Evolutionary conservation across 768 basidiomycete genomes (phyloP).

Genomic region (Tylopilus plumbeoviolaceoides): DNA sequence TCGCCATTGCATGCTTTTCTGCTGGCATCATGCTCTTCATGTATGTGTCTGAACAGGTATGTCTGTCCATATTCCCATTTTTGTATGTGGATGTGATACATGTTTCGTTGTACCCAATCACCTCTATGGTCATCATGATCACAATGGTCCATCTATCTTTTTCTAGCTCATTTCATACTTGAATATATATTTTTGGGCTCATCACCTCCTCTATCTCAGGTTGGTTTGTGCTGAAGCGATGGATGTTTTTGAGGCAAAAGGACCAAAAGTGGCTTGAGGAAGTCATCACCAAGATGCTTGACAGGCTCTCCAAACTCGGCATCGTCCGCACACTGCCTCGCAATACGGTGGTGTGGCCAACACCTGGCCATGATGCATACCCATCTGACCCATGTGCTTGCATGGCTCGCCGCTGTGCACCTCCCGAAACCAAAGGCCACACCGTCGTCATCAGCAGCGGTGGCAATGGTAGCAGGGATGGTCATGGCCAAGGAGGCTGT

Average conservation of each 20-base stretch:
- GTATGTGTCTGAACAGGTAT: conserved; percentile 66
- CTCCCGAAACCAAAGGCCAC: too few species aligned
- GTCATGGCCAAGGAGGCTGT: too few species aligned
- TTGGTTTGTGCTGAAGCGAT: conserved; percentile 50
- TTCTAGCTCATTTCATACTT: conserved; percentile 21
- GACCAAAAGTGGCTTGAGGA: conserved; percentile 46
- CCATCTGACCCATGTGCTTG: conserved; percentile 7
- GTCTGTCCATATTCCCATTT: conserved; percentile 3
- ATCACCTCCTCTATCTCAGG: conserved; percentile 45
- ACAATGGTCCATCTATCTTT: conserved; percentile 43
- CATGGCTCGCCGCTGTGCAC: conserved; percentile 10
- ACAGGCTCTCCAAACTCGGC: conserved; percentile 16
- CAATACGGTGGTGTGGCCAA: conserved; percentile 20
- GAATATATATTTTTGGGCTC: conserved; percentile 36
- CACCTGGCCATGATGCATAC: conserved; percentile 7
- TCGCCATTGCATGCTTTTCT: too few species aligned
- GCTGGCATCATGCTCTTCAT: conserved; percentile 71
- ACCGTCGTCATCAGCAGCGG: too few species aligned
- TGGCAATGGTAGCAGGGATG: too few species aligned
- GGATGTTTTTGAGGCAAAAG: conserved; percentile 39
- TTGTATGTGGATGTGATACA: background rate
- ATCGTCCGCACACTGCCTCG: conserved; percentile 25
- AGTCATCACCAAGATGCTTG: conserved; percentile 31
- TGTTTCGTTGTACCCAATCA: conserved; percentile 50
- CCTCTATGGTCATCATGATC: conserved; percentile 67